Percentiles rank a stretch among this genome's conserved stretches.
phyloP scores from a whole-genome alignment of 371 early-diverging fungal species.

The Mucor lusitanicus region DNA sequence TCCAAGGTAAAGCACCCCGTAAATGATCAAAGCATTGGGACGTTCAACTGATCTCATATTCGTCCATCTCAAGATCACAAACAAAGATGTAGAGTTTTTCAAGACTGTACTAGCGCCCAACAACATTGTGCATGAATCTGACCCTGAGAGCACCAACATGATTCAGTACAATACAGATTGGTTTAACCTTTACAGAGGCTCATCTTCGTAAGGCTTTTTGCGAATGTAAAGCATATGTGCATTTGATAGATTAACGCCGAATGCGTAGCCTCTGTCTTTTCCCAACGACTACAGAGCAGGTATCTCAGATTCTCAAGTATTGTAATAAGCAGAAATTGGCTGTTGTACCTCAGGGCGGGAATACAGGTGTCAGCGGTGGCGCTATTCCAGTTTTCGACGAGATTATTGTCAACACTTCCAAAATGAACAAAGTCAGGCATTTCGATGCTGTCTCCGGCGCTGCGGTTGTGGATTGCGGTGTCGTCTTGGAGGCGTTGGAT shows the following conservation, averaged over 20 bases:
- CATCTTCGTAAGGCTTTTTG: slow-evolving; percentile 43
- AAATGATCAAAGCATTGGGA: not conserved
- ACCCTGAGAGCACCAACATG: slow-evolving; percentile 11
- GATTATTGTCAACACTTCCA: slow-evolving; percentile 75
- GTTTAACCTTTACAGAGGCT: slow-evolving; percentile 84
- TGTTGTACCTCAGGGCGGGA: slow-evolving; percentile 96
- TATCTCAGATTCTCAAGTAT: slow-evolving; percentile 79
- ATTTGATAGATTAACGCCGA: not conserved
- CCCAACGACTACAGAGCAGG: slow-evolving; percentile 83
- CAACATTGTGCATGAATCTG: slow-evolving; percentile 54
- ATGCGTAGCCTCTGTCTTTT: slow-evolving; percentile 51
- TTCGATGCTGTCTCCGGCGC: slow-evolving; percentile 86
- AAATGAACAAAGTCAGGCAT: slow-evolving; percentile 73
- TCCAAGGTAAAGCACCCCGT: slow-evolving; percentile 41
- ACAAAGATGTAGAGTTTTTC: slow-evolving; percentile 62
- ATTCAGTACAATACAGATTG: slow-evolving; percentile 65
- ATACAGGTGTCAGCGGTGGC: slow-evolving; percentile 80
- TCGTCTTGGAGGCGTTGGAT: slow-evolving; percentile 84
- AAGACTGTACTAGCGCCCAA: slow-evolving; percentile 25
- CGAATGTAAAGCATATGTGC: not conserved
- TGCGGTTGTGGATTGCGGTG: slow-evolving; percentile 86
- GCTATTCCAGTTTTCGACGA: slow-evolving; percentile 88
- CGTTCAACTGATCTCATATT: not conserved
- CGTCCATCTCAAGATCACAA: slow-evolving; percentile 36
- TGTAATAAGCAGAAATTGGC: slow-evolving; percentile 84